Percentiles rank a stretch among this genome's conserved stretches.
Evolutionary conservation across 2,329 filamentous ascomycete species (phyloP).

Genomic region (Mycosphaerella sp.): DNA sequence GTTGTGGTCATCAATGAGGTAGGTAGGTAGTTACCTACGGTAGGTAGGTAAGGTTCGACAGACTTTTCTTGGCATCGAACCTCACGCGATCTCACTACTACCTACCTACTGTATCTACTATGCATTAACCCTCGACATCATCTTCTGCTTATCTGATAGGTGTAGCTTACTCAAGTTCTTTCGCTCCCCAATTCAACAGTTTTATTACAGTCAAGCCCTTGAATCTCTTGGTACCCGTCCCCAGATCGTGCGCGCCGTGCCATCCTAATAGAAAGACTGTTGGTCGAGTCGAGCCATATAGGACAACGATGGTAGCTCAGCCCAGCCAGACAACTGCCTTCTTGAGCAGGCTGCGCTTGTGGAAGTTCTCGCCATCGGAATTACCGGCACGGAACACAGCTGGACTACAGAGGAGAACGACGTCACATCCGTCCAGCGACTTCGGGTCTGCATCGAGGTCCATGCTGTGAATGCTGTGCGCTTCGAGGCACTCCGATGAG

Average conservation of each 20-base stretch:
- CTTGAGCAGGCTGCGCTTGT: neutral
- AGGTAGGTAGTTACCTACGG: neutral
- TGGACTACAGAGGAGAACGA: slow-evolving; percentile 10
- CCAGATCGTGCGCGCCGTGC: neutral
- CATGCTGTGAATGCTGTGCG: slow-evolving; percentile 1
- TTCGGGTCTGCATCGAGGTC: slow-evolving; percentile 8
- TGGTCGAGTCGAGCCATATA: neutral
- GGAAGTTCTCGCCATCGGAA: slow-evolving; percentile 10
- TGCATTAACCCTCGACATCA: too few relatives aligned
- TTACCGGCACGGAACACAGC: slow-evolving; percentile 1
- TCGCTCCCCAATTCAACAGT: neutral
- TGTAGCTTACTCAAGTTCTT: too few relatives aligned
- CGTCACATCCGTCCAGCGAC: slow-evolving; percentile 1
- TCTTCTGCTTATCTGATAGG: too few relatives aligned
- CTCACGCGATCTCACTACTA: too few relatives aligned
- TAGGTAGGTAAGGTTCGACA: neutral
- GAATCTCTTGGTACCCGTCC: neutral
- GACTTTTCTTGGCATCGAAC: slow-evolving; percentile 8
- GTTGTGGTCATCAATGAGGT: slow-evolving; percentile 7
- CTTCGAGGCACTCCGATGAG: neutral
- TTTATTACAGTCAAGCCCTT: neutral
- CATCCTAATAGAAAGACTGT: neutral
- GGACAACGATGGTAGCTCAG: too few relatives aligned
- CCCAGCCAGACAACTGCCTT: slow-evolving; percentile 14
- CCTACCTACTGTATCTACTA: too few relatives aligned